Evolutionary conservation across 257 asterid species (phyloP).

Genomic region (Handroanthus guayacan): DNA sequence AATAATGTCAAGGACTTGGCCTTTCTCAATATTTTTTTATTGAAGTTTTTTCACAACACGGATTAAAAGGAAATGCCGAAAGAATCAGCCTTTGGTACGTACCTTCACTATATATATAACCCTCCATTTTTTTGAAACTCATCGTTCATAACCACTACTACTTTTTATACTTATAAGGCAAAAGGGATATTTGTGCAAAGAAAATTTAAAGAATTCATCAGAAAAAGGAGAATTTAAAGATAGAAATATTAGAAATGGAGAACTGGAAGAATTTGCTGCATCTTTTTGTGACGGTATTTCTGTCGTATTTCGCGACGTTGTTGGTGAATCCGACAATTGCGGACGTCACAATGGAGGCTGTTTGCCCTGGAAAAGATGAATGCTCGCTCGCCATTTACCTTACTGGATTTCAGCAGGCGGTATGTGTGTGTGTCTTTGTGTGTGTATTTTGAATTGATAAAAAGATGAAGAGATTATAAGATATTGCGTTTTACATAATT

Average conservation of each 20-base stretch:
- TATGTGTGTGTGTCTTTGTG: slow-evolving; percentile 9
- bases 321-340: slow-evolving; percentile 60
- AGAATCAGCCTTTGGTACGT: slow-evolving; percentile 13
- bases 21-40: not conserved
- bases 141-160: slow-evolving; percentile 12
- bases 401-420: slow-evolving; percentile 67
- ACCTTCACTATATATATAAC: slow-evolving; percentile 28
- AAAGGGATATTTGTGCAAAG: not conserved
- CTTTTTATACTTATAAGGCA: not conserved
- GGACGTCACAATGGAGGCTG: slow-evolving; percentile 58
- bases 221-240: not conserved
- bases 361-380: slow-evolving; percentile 63
- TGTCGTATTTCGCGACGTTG: slow-evolving; percentile 48
- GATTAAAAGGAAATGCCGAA: not conserved
- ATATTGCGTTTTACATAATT: not conserved
- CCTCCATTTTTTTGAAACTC: not conserved
- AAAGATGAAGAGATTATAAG: too few species aligned
- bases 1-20: slow-evolving; percentile 39
- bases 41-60: not conserved
- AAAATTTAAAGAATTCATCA: not conserved
- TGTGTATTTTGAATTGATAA: too few species aligned
- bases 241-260: slow-evolving; percentile 41
- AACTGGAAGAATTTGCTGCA: slow-evolving; percentile 55
- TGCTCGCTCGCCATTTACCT: slow-evolving; percentile 73
- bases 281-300: slow-evolving; percentile 51